Conservation (phyloP, 2,329 filamentous ascomycete genomes). For the Fusarium torulosum region DNA sequence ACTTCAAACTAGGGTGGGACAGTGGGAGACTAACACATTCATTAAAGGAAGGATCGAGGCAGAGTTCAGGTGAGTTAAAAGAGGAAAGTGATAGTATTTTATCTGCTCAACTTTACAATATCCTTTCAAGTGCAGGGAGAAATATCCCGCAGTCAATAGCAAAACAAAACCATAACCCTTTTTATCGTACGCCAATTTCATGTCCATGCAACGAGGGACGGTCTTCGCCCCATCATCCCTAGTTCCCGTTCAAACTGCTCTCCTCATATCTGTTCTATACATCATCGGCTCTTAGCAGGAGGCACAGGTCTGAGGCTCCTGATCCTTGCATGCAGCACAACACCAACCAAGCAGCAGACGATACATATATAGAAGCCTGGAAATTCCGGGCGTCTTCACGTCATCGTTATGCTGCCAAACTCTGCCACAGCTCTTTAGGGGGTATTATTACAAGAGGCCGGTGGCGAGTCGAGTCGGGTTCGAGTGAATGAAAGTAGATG, state of each 20-base stretch:
- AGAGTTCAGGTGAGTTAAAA: neutral
- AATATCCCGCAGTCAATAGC: slow-evolving; percentile 23
- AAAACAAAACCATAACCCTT: slow-evolving; percentile 45
- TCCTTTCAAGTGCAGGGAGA: slow-evolving; percentile 27
- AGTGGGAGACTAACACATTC: too few relatives aligned
- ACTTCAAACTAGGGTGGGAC: too few relatives aligned
- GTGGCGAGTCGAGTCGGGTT: slow-evolving; percentile 28
- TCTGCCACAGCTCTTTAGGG: slow-evolving; percentile 31
- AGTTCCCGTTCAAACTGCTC: slow-evolving; percentile 44
- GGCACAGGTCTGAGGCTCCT: slow-evolving; percentile 63
- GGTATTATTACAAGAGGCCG: slow-evolving; percentile 46
- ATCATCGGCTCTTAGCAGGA: slow-evolving; percentile 45
- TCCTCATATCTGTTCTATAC: slow-evolving; percentile 31
- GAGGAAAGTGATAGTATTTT: slow-evolving; percentile 35
- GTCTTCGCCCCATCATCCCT: slow-evolving; percentile 64
- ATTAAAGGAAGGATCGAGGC: neutral
- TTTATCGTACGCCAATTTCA: slow-evolving; percentile 61
- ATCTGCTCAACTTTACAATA: slow-evolving; percentile 43
- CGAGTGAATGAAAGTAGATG: slow-evolving; percentile 12
- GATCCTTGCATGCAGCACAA: slow-evolving; percentile 53
- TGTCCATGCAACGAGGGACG: slow-evolving; percentile 62
- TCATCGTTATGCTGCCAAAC: slow-evolving; percentile 26
- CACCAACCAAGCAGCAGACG: slow-evolving; percentile 41
- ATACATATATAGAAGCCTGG: slow-evolving; percentile 27
- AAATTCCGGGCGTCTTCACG: slow-evolving; percentile 22